A percentile compares a stretch with the other conserved stretches of the same genome.
Evolutionary conservation across 1,284 basidiomycete genomes (phyloP).

Genomic region (Microbotryum violaceum): DNA sequence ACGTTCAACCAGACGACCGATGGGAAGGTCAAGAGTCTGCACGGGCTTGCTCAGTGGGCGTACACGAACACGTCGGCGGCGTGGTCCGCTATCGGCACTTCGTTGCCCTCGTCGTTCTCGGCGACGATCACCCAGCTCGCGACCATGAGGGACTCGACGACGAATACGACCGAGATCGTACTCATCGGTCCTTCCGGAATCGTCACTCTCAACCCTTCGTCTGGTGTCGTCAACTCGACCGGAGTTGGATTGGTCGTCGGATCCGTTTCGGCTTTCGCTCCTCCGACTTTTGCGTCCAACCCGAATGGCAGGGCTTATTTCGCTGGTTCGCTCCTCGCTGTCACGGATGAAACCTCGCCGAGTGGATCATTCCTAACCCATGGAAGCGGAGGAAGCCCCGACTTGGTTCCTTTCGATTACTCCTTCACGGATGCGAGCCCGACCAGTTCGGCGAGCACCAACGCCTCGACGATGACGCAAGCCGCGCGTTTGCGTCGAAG

Average conservation of each 20-base stretch:
- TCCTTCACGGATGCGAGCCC: slow-evolving; percentile 9
- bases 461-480: not conserved
- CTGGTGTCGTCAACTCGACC: slow-evolving; percentile 13
- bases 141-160: slow-evolving; percentile 19
- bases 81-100: slow-evolving; percentile 45
- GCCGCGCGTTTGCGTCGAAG: not conserved
- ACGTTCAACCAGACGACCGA: slow-evolving; percentile 68
- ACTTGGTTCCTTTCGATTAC: slow-evolving; percentile 35
- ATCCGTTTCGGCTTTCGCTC: slow-evolving; percentile 20
- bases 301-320: slow-evolving; percentile 37
- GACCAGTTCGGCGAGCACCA: not conserved
- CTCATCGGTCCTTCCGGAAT: slow-evolving; percentile 7
- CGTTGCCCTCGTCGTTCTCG: slow-evolving; percentile 54
- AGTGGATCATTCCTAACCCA: slow-evolving; percentile 45
- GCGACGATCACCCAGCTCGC: slow-evolving; percentile 64
- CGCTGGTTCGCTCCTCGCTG: slow-evolving; percentile 44
- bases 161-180: slow-evolving; percentile 6
- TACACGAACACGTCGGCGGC: slow-evolving; percentile 4
- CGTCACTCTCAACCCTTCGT: slow-evolving; percentile 18
- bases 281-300: not conserved
- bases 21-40: slow-evolving; percentile 59
- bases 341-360: slow-evolving; percentile 41
- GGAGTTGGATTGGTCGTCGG: slow-evolving; percentile 24
- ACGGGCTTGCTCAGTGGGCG: slow-evolving; percentile 28
- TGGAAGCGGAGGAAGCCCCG: slow-evolving; percentile 35